Conservation (phyloP, 2,329 filamentous ascomycete species). For the Hymenoscyphus linearis region DNA sequence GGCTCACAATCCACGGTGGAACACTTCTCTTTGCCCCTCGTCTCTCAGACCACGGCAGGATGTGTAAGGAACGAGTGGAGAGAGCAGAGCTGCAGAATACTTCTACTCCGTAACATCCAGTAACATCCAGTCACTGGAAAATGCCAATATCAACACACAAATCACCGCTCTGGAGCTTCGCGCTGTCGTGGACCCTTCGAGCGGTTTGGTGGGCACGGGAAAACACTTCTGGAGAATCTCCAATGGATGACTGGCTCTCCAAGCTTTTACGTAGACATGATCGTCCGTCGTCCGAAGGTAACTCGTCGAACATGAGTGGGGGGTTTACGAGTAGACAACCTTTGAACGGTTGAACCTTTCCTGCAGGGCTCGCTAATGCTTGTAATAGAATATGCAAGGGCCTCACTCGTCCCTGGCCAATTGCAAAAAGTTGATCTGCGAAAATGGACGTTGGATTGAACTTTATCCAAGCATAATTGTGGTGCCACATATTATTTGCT, state of each 20-base stretch:
- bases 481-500: background rate
- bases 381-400: slow-evolving; percentile 1
- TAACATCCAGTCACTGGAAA: background rate
- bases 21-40: background rate
- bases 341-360: no score
- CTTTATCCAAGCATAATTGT: background rate
- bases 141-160: background rate
- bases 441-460: background rate
- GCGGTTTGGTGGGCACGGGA: background rate
- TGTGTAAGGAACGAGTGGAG: background rate
- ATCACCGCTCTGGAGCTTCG: background rate
- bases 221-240: background rate
- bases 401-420: background rate
- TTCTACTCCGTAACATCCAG: background rate
- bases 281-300: background rate
- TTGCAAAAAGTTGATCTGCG: background rate
- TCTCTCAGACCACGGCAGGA: background rate
- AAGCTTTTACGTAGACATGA: background rate
- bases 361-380: background rate
- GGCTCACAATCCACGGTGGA: background rate
- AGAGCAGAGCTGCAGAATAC: background rate
- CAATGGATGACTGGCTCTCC: background rate
- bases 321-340: no score
- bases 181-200: background rate
- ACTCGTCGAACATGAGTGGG: background rate